phyloP scores from a whole-genome alignment of 305 asterid species.

The Solanum hybrid region DNA sequence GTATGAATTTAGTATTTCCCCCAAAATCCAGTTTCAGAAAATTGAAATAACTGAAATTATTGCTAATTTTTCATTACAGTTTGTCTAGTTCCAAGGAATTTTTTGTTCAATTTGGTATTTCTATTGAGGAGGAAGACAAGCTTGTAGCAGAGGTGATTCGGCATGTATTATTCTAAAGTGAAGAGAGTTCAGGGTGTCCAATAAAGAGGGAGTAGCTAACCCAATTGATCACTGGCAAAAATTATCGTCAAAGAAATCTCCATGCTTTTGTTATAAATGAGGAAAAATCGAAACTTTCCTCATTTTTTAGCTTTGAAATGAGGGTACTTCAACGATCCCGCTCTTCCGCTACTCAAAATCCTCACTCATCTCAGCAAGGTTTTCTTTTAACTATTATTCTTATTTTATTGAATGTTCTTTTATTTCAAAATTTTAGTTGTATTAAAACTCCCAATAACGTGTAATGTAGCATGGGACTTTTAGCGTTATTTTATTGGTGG shows the following conservation, averaged over 20 bases:
- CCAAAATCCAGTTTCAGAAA: not conserved
- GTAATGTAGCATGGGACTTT: not conserved
- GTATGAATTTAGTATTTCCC: too few relatives aligned
- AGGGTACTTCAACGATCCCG: not conserved
- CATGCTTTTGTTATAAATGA: not conserved
- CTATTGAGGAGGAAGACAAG: not conserved
- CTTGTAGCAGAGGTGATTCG: not conserved
- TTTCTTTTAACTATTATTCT: too few relatives aligned
- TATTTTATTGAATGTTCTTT: too few relatives aligned
- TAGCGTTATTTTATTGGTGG: not conserved
- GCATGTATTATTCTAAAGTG: not conserved
- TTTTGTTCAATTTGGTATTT: not conserved
- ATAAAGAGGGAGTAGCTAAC: not conserved
- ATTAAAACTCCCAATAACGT: too few relatives aligned
- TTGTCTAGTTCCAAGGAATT: not conserved
- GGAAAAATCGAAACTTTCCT: not conserved
- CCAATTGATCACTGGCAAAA: not conserved
- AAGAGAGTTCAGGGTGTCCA: not conserved
- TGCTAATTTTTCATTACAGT: not conserved
- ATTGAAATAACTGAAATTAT: not conserved
- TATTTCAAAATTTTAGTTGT: too few relatives aligned
- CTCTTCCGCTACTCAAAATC: not conserved
- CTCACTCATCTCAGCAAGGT: too few relatives aligned
- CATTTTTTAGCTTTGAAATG: not conserved
- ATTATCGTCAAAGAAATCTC: not conserved